Evolutionary conservation across 495 filamentous ascomycete species (phyloP), one percentile per base, ranked within the genome.

Genomic region (Cercophora newfieldiana): DNA sequence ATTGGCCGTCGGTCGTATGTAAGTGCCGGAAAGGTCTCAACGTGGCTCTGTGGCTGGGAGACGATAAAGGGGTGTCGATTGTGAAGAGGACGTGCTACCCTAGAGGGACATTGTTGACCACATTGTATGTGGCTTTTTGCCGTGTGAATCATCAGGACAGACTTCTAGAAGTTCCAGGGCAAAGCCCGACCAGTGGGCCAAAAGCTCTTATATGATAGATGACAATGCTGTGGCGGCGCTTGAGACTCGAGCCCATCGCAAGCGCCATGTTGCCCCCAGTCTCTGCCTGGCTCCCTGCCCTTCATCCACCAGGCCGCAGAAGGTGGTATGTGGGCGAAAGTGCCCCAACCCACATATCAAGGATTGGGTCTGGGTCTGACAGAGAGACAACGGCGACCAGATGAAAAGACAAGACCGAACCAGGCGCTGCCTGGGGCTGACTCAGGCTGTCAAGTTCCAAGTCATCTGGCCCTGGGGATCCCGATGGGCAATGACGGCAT

Each of bases 381-480:
- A n/a, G n/a, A n/a, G n/a, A n/a, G n/a, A n/a, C n/a, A n/a, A n/a
- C n/a, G n/a, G n/a, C n/a, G n/a, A n/a, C n/a, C n/a, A n/a, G 33
- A n/a, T 30, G 25, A 31, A 21, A 58, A 10, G 28, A 37, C n/a
- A 44, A 21, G 30, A 7, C 28, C 3, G 18, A 31, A 19, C 14
- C 5, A 24, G 10, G n/a, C 16, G 29, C 28, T 63, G 50, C 49
- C 30, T 55, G 48, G 61, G 47, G 61, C 61, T 63, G 61, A 63
- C 50, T 63, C 61, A 63, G 61, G 50, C 37, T 19, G 26, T 10
- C 37, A 26, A 24, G 30, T 30, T 10, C 51, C 59, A 33, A 50
- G 24, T 29, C 55, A 31, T 21, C 19, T 21, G 22, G 3, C 19
- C 26, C 25, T 18, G 12, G 29, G 16, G 19, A 31, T 18, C 14